A percentile compares a stretch with the other conserved stretches of the same genome.
These are phyloP conservation scores for Elsinoe batatas DNA, from an alignment of 2,329 filamentous ascomycete species.

Conservation along the genomic window DNA sequence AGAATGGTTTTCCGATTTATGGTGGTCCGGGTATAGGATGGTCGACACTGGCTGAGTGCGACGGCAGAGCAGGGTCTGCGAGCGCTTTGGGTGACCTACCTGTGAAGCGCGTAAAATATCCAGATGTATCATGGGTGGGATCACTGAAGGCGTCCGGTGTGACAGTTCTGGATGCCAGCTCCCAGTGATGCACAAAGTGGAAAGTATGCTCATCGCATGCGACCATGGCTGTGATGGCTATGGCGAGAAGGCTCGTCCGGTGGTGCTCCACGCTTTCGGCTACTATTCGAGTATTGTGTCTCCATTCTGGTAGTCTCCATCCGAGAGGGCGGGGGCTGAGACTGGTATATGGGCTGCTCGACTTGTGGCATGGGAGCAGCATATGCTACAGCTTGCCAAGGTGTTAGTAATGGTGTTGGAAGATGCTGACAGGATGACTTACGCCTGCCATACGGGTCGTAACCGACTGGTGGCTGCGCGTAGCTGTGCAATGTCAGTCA, in stretches of 20 bases:
- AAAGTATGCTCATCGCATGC: background rate
- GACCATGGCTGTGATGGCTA: conserved; percentile 1
- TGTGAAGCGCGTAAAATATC: background rate
- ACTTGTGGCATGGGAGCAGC: background rate
- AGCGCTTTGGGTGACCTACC: conserved; percentile 2
- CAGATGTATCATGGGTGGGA: background rate
- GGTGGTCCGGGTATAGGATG: background rate
- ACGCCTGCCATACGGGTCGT: conserved; percentile 17
- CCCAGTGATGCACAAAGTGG: background rate
- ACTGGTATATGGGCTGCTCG: background rate
- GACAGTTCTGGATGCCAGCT: background rate
- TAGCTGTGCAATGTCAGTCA: conserved; percentile 9
- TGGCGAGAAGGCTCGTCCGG: conserved; percentile 3
- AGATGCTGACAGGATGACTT: background rate
- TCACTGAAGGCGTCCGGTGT: too few species aligned
- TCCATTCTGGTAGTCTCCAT: conserved; percentile 1
- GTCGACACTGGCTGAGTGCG: conserved; percentile 7
- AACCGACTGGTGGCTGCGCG: conserved; percentile 3
- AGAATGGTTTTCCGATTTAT: background rate
- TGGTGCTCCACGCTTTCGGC: conserved; percentile 11
- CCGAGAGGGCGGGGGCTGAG: background rate
- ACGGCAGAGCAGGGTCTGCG: background rate
- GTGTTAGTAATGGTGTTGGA: background rate
- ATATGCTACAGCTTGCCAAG: background rate
- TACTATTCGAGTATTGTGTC: conserved; percentile 7